Evolutionary conservation across 805 yeast genomes (phyloP), one percentile per base, ranked within the genome.

Genomic region (Candida berthetii): DNA sequence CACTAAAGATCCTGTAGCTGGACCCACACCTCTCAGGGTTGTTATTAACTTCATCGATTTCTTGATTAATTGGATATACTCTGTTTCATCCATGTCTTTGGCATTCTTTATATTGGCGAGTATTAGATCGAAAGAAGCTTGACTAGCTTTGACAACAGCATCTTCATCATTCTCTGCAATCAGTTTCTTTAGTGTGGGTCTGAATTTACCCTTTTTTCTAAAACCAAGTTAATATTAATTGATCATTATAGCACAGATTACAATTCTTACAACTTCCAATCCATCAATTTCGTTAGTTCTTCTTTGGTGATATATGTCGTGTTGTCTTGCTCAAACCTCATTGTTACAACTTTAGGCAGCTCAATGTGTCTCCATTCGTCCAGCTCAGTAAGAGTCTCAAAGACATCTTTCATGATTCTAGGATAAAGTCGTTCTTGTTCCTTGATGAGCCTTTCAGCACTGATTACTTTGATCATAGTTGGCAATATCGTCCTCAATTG

Each of bases 1-100:
- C 3, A 56, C 24, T 18, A 56, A 29, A 1, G 60, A 56, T 1
- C 50, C 57, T 3, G 59, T 56, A 1, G 60, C 60, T 2, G 60
- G 60, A 0, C 60, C 59, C 4, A 56, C 57, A 2, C 60, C 59
- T 35, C 56, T 15, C 10, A 56, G 36, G 3, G 38, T 38, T 7
- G 41, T 40, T 4, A 54, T 20, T 0, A 29, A 27, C 9, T 35
- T 37, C 37, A 50, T 2, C 0, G 55, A 36, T 7, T 27, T 10
- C 16, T 43, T 34, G 6, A 53, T 40, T 2, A 44, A 9, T 11
- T 35, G 39, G 3, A 38, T 15, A 29, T 55, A 54, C 9, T n/a
- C 31, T 4, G 37, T 36, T 8, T 38, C 41, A 8, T 42, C 42
- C 9, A 43, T 39, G 4, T 31, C 8, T 7, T 19, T 28, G 2